Conservation (phyloP, 2,329 filamentous ascomycete species). For the Pyrenophora teres region DNA sequence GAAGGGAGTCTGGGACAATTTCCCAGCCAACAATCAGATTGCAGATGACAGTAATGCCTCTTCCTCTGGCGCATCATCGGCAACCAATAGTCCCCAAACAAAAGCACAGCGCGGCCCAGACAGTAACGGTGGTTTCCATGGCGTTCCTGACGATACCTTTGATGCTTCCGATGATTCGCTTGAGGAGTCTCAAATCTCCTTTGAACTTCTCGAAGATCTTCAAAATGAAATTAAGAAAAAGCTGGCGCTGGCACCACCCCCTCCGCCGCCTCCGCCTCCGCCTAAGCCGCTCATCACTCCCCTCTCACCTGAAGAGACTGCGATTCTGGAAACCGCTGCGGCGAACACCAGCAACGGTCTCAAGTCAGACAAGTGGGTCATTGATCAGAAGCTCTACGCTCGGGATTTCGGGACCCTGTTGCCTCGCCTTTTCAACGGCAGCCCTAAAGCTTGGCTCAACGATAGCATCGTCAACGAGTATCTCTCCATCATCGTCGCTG, state of each 20-base stretch:
- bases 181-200: conserved; percentile 25
- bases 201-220: conserved; percentile 28
- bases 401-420: conserved; percentile 68
- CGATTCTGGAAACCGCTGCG: conserved; percentile 19
- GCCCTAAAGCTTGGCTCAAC: conserved; percentile 70
- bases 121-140: conserved; percentile 13
- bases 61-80: background rate
- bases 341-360: conserved; percentile 20
- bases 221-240: conserved; percentile 20
- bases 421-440: conserved; percentile 37
- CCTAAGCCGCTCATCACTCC: conserved; percentile 27
- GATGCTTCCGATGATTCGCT: conserved; percentile 25
- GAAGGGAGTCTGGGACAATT: conserved; percentile 7
- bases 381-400: conserved; percentile 50
- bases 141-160: conserved; percentile 18
- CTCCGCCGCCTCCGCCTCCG: conserved; percentile 5
- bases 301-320: conserved; percentile 21
- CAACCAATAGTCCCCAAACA: conserved; percentile 1
- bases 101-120: background rate
- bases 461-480: conserved; percentile 75
- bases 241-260: conserved; percentile 14
- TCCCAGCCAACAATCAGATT: conserved; percentile 10
- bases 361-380: conserved; percentile 16
- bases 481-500: conserved; percentile 64
- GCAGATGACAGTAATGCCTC: background rate